Evolutionary conservation across 163 green algal genomes (phyloP), one percentile per base, ranked within the genome.

Genomic region (Scenedesmus sp.): DNA sequence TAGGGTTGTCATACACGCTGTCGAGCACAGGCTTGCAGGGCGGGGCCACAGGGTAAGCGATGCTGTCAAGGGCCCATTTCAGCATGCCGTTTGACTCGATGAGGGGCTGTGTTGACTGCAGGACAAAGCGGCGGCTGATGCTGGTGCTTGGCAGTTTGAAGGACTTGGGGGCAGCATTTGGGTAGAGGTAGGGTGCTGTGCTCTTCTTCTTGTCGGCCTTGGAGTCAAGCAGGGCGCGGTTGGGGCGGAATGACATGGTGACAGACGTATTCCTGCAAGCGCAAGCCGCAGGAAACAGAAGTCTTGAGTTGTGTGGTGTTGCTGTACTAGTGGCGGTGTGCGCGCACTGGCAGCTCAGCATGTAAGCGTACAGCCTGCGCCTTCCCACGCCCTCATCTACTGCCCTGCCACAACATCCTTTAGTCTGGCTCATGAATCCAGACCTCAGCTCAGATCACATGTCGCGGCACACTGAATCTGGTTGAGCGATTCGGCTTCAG

Each of bases 91-190:
- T 93, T 0, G 73, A 52, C 13, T 93, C 83, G 8, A 93, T 56
- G 16, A 93, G 13, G 26, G 90, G 90, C 83, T 93, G 90, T 4
- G 90, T 93, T 12, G 55, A 70, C 57, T 90, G 67, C 66, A 93
- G 52, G 54, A 93, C 54, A 23, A 93, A 59, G 16, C 83, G 67
- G n/a, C 23, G 23, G 55, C 15, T 23, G 34, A 79, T 20, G 15
- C n/a, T 59, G n/a, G 81, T 86, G 67, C 9, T 64, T 13, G 90
- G 90, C 20, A 92, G 56, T 57, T 79, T 79, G 57, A 84, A 91
- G 8, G 59, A 52, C 26, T 62, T 20, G 12, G 20, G 18, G 20
- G 56, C 55, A 2, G 56, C 74, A 13, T 52, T 55, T 3, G 87
- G 74, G 16, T 56, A 46, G 2, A 87, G 74, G 23, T 59, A 87